Base-by-base conservation (phyloP, 306 rosid species). In the Cucurbita ficifolia region DNA sequence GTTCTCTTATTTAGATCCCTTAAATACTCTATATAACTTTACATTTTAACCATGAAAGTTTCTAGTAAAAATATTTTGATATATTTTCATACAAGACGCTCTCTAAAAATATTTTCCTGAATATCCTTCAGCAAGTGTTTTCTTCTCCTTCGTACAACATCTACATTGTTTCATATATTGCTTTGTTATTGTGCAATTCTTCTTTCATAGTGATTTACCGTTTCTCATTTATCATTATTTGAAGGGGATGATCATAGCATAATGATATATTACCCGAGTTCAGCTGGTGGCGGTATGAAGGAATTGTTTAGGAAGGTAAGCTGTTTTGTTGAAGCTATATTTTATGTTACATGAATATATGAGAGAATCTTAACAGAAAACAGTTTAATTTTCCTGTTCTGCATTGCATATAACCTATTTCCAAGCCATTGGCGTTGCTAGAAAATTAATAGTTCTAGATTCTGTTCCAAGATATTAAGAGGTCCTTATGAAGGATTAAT, bases 271-370 rank as follows among this genome's bases (percentile, higher is more conserved):
- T 94, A 94, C 84, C 99, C 99, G 22, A 94, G 99, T 82, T 89
- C 97, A 50, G 99, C 97, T 18, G 99, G 99, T 77, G 96, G 97
- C 76, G 99, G 99, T 59, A 94, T 94, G 99, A 94, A 94, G 90
- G 96, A 91, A 79, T 80, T 94, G 72, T 94, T 94, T 81, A 86
- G 99, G 87, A 94, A 94, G 99, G 99, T 94, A 81, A 83, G 91
- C 50, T 81, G 70, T 43, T 67, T 12, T 67, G 39, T 67, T 67
- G 55, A 45, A 67, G 22, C 76, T 56, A 36, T n/a, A 24, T 17
- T 36, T 71, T 56, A 53, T 72, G 36, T 72, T 72, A 45, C 39
- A 45, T 45, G 18, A 39, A 67, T 43, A 67, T 63, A n/a, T 24
- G 51, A 63, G 70, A 40, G 49, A n/a, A n/a, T 18, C 51, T 67